Evolutionary conservation across 495 filamentous ascomycete species (phyloP).

Genomic region (Tuber magnatum): DNA sequence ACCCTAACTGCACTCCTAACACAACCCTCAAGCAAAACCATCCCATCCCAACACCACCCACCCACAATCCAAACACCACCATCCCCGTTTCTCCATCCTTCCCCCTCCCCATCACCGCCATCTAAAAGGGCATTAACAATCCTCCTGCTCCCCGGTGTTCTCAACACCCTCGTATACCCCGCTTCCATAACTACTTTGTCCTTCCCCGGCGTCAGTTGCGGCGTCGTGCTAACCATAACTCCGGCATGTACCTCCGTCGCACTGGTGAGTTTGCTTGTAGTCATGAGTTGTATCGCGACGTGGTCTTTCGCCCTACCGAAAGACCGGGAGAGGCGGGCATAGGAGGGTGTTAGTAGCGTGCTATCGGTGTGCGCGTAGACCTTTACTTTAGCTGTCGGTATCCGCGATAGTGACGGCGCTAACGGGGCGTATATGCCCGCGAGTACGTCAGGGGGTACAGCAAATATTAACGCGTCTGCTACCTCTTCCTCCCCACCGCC

Average conservation of each 20-base stretch:
- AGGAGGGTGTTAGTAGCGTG: background rate
- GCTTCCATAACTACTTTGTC: conserved; percentile 27
- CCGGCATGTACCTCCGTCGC: conserved; percentile 11
- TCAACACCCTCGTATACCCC: conserved; percentile 43
- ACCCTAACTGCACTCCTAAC: conserved; percentile 51
- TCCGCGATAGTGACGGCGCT: conserved; percentile 37
- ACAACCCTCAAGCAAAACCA: conserved; percentile 57
- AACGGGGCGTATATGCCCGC: conserved; percentile 46
- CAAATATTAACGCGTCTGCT: conserved; percentile 47
- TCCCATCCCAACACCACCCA: conserved; percentile 60
- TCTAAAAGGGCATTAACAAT: conserved; percentile 29
- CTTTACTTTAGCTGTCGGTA: conserved; percentile 46
- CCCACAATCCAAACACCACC: conserved; percentile 50
- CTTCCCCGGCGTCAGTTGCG: conserved; percentile 5
- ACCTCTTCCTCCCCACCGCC: conserved; percentile 13
- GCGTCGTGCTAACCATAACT: conserved; percentile 16
- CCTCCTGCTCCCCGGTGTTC: conserved; percentile 37
- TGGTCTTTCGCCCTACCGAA: background rate
- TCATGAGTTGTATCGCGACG: background rate
- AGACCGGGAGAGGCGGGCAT: background rate
- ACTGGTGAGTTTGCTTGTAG: conserved; percentile 1
- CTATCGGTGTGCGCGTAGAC: conserved; percentile 47
- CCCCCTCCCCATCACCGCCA: conserved; percentile 9
- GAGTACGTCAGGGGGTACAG: conserved; percentile 46
- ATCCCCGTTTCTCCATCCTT: conserved; percentile 49